Conservation (phyloP, 2,329 filamentous ascomycete genomes). For the Ceratocystis papillata region DNA sequence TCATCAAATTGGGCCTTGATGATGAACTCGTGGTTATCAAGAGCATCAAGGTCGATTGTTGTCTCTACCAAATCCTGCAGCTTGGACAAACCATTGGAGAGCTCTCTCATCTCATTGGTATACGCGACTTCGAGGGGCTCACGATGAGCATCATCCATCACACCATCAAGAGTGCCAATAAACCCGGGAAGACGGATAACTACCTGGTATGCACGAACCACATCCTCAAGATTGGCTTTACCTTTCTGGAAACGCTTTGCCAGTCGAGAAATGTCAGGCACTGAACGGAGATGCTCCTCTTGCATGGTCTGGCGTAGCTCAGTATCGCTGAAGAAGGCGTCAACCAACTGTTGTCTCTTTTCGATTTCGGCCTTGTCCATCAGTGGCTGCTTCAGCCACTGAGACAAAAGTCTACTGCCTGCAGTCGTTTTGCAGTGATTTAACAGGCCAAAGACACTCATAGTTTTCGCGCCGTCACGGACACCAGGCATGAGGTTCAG, state of each 20-base stretch:
- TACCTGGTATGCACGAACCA: slow-evolving; percentile 90
- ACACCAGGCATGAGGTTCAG: slow-evolving; percentile 95
- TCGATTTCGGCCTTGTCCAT: slow-evolving; percentile 88
- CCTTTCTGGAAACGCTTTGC: slow-evolving; percentile 91
- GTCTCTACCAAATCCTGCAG: slow-evolving; percentile 98
- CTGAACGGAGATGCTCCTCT: slow-evolving; percentile 83
- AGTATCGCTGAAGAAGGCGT: slow-evolving; percentile 87
- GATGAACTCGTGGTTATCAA: slow-evolving; percentile 95
- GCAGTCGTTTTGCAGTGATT: slow-evolving; percentile 98
- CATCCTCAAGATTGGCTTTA: slow-evolving; percentile 85
- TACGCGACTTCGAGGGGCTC: slow-evolving; percentile 79
- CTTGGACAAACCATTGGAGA: slow-evolving; percentile 69
- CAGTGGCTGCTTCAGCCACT: slow-evolving; percentile 95
- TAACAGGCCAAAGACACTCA: slow-evolving; percentile 87
- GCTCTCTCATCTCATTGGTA: slow-evolving; percentile 66
- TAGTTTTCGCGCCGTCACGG: slow-evolving; percentile 88
- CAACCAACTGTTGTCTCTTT: slow-evolving; percentile 82
- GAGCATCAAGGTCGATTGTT: slow-evolving; percentile 86
- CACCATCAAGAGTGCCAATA: slow-evolving; percentile 73
- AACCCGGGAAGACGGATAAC: slow-evolving; percentile 85
- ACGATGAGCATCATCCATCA: slow-evolving; percentile 92
- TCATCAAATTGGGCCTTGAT: slow-evolving; percentile 99
- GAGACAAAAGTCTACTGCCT: slow-evolving; percentile 76
- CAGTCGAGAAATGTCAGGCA: slow-evolving; percentile 86
- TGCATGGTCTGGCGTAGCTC: slow-evolving; percentile 92